Evolutionary conservation across 441 rosid genomes (phyloP), one percentile per base, ranked within the genome.

Genomic region (Adansonia gregorii): DNA sequence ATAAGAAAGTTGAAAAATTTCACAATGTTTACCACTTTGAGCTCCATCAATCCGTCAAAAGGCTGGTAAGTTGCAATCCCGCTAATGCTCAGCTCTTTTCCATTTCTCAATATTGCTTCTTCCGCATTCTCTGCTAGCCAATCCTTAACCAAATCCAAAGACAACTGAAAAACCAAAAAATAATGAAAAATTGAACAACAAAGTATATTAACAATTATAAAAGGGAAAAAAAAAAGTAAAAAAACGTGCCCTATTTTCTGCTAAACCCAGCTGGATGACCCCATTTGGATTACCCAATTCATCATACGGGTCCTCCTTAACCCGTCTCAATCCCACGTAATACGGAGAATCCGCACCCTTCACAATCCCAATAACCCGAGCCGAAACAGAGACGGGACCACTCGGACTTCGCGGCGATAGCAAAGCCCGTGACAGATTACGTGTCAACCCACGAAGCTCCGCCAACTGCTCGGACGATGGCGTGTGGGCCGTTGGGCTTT

Each of bases 41-140:
- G 84, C 81, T 91, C 91, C 85, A 82, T 80, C 75, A 88, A 75
- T 75, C 98, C 97, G 77, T 92, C 88, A 19, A 15, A 83, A 39
- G 93, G 97, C 81, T 88, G 98, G 78, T 90, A 92, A 63, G 87
- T 80, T 45, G 94, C 88, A 82, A 91, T 88, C 75, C 90, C 89
- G 79, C 88, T 83, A 39, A 89, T 82, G 78, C 83, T 85, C 74
- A 83, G 80, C 61, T 82, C 84, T 65, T 75, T 77, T 17, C 75
- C 81, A 11, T 82, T 78, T 46, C 85, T 87, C 67, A 86, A 22
- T 10, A 84, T 54, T 14, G 86, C 82, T 66, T 79, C 82, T 61
- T 46, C 72, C 31, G 84, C 78, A 87, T 90, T 89, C 80, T 87
- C 91, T 49, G 64, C 83, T 81, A 86, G 78, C 97, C 93, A 91